These are phyloP conservation scores for Diaporthe sp. DNA, from an alignment of 2,329 filamentous ascomycete species.

Conservation along the genomic window DNA sequence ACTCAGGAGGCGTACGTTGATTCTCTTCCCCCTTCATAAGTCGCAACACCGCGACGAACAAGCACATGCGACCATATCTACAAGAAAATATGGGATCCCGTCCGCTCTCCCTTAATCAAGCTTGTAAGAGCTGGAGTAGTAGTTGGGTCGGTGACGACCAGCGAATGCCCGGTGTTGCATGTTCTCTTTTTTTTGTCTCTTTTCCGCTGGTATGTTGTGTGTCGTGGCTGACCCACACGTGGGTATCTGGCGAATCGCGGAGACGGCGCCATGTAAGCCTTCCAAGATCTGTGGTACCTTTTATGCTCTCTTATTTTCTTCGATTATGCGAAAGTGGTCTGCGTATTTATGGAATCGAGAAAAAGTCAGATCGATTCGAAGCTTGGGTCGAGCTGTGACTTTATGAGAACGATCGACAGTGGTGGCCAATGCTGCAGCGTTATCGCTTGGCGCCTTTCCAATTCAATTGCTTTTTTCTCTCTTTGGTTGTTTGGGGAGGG, in stretches of 20 bases:
- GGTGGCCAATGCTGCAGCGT: too few relatives aligned
- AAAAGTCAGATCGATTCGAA: neutral
- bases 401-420: neutral
- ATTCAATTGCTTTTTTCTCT: too few relatives aligned
- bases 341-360: too few relatives aligned
- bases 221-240: neutral
- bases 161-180: slow-evolving; percentile 31
- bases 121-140: slow-evolving; percentile 32
- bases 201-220: neutral
- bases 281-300: too few relatives aligned
- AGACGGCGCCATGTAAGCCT: neutral
- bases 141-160: slow-evolving; percentile 32
- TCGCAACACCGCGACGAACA: rapidly evolving
- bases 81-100: slow-evolving; percentile 36
- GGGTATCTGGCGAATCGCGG: neutral
- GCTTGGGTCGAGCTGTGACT: neutral
- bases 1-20: neutral
- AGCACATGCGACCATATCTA: slow-evolving; percentile 28
- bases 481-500: too few relatives aligned
- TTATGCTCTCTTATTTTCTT: neutral
- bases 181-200: neutral
- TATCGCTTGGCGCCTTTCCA: neutral
- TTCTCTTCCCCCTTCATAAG: neutral
- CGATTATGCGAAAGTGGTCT: too few relatives aligned
- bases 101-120: slow-evolving; percentile 33